Percentiles rank a stretch among this genome's conserved stretches.
phyloP scores from a whole-genome alignment of 441 rosid species.

The Aleurites moluccanus region DNA sequence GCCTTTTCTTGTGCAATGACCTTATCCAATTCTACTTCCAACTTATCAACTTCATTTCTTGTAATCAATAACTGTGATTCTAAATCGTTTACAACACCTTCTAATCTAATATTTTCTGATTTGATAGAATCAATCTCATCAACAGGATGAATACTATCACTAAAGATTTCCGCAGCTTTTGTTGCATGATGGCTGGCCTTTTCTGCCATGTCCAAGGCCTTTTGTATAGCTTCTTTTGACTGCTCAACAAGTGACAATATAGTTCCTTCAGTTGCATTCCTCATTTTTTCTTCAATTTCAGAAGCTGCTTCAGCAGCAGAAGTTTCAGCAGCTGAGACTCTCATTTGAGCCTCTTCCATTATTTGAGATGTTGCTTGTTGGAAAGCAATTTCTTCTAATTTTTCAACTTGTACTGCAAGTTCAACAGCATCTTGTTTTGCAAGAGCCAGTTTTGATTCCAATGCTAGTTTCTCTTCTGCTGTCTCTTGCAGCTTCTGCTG shows the following conservation, averaged over 20 bases:
- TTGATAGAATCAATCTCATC: constrained; percentile 40
- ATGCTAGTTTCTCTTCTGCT: constrained; percentile 35
- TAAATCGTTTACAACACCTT: constrained; percentile 34
- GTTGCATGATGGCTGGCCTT: constrained; percentile 37
- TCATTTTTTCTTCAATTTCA: constrained; percentile 43
- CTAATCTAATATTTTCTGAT: constrained; percentile 38
- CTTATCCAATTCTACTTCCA: constrained; percentile 43
- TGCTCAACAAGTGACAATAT: constrained; percentile 43
- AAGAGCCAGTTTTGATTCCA: constrained; percentile 45
- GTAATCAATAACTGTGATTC: constrained; percentile 40
- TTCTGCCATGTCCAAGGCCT: constrained; percentile 44
- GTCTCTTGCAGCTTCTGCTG: constrained; percentile 42
- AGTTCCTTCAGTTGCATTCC: constrained; percentile 42
- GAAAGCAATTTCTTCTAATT: constrained; percentile 46
- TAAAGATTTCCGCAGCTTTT: constrained; percentile 32
- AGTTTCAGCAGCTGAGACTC: constrained; percentile 50
- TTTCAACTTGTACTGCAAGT: constrained; percentile 54
- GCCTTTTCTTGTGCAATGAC: constrained; percentile 33
- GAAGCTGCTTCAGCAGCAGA: constrained; percentile 41
- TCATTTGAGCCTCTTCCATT: constrained; percentile 40
- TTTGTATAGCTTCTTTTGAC: constrained; percentile 45
- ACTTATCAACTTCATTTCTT: constrained; percentile 35
- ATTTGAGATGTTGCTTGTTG: constrained; percentile 43
- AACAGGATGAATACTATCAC: constrained; percentile 26
- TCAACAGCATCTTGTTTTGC: constrained; percentile 49